Evolutionary conservation across 805 yeast species (phyloP).

Genomic region (Candida quercuum): DNA sequence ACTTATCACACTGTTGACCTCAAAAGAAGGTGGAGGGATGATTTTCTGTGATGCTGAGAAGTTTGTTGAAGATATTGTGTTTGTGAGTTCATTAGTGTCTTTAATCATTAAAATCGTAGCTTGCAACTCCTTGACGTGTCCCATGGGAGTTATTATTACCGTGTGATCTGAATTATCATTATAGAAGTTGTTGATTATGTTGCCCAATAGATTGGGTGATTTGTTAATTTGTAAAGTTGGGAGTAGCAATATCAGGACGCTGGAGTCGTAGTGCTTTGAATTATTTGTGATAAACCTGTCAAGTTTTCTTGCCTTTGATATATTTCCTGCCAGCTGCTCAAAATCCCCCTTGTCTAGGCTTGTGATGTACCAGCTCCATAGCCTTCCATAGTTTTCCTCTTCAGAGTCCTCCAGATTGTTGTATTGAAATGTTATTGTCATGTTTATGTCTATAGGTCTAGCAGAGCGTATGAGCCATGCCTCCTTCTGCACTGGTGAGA

Average conservation of each 20-base stretch:
- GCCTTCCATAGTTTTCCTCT: constrained; percentile 28
- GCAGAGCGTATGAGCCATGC: too few species aligned
- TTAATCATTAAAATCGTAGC: constrained; percentile 5
- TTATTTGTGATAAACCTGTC: constrained; percentile 20
- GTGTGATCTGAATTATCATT: background rate
- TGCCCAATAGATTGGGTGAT: constrained; percentile 2
- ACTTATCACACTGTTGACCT: constrained; percentile 4
- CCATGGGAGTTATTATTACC: constrained; percentile 7
- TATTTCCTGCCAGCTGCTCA: constrained; percentile 27
- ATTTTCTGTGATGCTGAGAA: too few species aligned
- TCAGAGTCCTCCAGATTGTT: constrained; percentile 24
- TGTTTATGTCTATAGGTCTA: background rate
- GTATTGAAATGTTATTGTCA: constrained; percentile 5
- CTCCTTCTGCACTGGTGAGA: too few species aligned
- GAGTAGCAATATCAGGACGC: constrained; percentile 3
- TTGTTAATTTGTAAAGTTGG: constrained; percentile 2
- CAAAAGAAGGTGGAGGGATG: too few species aligned
- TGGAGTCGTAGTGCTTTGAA: background rate
- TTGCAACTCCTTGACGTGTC: constrained; percentile 2
- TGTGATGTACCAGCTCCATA: constrained; percentile 33
- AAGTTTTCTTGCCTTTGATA: constrained; percentile 22
- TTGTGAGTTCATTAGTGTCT: background rate
- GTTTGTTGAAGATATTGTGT: background rate
- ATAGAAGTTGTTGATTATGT: constrained; percentile 4
- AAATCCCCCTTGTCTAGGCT: constrained; percentile 30